These are phyloP conservation scores for Solanum phureja DNA, from an alignment of 257 asterid genomes.

Conservation along the genomic window DNA sequence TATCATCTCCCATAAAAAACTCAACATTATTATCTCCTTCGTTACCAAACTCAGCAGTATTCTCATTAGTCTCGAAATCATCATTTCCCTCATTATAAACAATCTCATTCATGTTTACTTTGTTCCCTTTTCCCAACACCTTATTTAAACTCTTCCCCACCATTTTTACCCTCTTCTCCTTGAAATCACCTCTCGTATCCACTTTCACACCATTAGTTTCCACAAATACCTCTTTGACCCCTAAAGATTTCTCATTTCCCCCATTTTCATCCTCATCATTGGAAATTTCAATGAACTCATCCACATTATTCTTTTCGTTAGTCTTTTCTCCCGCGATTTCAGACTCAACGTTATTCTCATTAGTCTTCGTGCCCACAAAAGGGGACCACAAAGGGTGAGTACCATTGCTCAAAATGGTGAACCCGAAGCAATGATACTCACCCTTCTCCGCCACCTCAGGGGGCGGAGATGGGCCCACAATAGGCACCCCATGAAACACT, in stretches of 20 bases:
- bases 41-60: rapidly evolving
- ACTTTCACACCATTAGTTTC: background rate
- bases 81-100: background rate
- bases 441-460: constrained; percentile 41
- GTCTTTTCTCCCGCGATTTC: background rate
- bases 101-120: constrained; percentile 5
- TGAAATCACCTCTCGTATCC: background rate
- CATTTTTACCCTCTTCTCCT: constrained; percentile 23
- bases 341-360: background rate
- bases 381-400: constrained; percentile 24
- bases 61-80: background rate
- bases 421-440: constrained; percentile 33
- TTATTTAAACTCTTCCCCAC: constrained; percentile 24
- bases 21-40: background rate
- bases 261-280: constrained; percentile 11
- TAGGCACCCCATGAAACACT: constrained; percentile 34
- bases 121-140: constrained; percentile 38
- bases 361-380: constrained; percentile 1
- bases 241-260: background rate
- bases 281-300: background rate
- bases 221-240: background rate
- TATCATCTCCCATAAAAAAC: background rate
- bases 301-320: background rate
- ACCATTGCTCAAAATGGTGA: constrained; percentile 2
- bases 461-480: constrained; percentile 28